Evolutionary conservation across 2,329 filamentous ascomycete species (phyloP), one percentile per base, ranked within the genome.

Genomic region (Chaetomium sp.): DNA sequence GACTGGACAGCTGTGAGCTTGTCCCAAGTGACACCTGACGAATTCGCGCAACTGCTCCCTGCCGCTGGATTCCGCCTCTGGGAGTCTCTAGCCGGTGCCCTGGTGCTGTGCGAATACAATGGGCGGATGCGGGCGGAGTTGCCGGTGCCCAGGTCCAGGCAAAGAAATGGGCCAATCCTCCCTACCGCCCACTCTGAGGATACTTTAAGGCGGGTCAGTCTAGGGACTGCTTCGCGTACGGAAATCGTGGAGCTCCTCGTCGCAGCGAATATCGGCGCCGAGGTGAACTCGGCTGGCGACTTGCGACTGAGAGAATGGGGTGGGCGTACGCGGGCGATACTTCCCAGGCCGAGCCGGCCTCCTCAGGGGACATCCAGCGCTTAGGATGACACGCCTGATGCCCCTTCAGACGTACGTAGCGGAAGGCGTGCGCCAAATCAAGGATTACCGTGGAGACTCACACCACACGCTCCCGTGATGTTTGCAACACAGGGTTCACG

Each of bases 211-310:
- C 29, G 42, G 13, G 45, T 59, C 57, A 27, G 7, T 38, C 27
- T 27, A 13, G 27, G 4, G 19, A 35, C 29, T 7, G 47, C 29
- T 10, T 8, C 49, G 19, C 47, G 23, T 3, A 21, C 58, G 1
- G 58, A 54, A 54, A 23, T 61, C 23, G 58, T 61, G 3, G 58
- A 54, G 49, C 49, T 61, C 5, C 27, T 61, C 25, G n/a, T 61
- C 6, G 25, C 49, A n/a, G 35, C 49, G 7, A 23, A 10, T 9
- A 7, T 61, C 12, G 29, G 9, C 19, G 50, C 33, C 9, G 8
- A 47, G 13, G 35, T 23, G 21, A 53, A 61, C 35, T 42, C 23
- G 13, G 50, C 5, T 4, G 50, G 25, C 29, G 58, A 38, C 31
- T 21, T 61, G 10, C 58, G 33, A 31, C 58, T 61, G 16, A 4